These are phyloP conservation scores for Fermentozyma sake DNA, from an alignment of 1,139 yeast species.

Conservation along the genomic window DNA sequence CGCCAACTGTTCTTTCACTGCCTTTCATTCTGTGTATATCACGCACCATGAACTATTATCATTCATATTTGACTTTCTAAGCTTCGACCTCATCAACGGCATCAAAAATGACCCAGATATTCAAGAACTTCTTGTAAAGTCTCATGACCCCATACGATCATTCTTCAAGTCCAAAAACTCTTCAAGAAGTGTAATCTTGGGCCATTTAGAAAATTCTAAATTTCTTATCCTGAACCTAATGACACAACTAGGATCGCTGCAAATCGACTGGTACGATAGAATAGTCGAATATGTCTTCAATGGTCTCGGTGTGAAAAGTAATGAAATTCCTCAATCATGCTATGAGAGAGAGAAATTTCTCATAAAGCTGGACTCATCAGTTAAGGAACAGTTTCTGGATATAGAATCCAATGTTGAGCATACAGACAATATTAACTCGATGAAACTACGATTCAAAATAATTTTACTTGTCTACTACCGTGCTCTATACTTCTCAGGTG, in stretches of 20 bases:
- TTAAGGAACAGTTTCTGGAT: constrained; percentile 6
- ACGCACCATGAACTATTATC: constrained; percentile 17
- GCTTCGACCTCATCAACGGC: constrained; percentile 14
- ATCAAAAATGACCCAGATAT: constrained; percentile 6
- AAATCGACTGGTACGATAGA: constrained; percentile 29
- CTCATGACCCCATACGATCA: constrained; percentile 1
- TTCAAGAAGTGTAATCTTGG: constrained; percentile 2
- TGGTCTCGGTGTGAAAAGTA: constrained; percentile 19
- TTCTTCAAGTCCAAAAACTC: constrained; percentile 2
- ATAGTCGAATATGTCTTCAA: constrained; percentile 25
- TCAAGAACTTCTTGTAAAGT: constrained; percentile 1
- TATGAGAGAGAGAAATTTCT: constrained; percentile 24
- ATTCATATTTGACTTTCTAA: constrained; percentile 20
- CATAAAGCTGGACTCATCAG: constrained; percentile 16
- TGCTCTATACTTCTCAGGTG: constrained; percentile 14
- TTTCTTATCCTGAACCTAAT: constrained; percentile 12
- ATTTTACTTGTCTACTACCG: constrained; percentile 18
- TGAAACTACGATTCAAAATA: constrained; percentile 24
- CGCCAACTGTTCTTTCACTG: constrained; percentile 15
- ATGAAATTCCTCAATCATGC: constrained; percentile 22
- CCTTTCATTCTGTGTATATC: constrained; percentile 21
- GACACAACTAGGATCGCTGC: constrained; percentile 15
- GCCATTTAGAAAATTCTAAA: constrained; percentile 9
- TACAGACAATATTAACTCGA: constrained; percentile 25
- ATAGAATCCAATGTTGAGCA: constrained; percentile 5